Percentiles rank a stretch among this genome's conserved stretches.
Evolutionary conservation across 2,329 filamentous ascomycete genomes (phyloP).

Genomic region (Ceratocystiopsis brevicomis): DNA sequence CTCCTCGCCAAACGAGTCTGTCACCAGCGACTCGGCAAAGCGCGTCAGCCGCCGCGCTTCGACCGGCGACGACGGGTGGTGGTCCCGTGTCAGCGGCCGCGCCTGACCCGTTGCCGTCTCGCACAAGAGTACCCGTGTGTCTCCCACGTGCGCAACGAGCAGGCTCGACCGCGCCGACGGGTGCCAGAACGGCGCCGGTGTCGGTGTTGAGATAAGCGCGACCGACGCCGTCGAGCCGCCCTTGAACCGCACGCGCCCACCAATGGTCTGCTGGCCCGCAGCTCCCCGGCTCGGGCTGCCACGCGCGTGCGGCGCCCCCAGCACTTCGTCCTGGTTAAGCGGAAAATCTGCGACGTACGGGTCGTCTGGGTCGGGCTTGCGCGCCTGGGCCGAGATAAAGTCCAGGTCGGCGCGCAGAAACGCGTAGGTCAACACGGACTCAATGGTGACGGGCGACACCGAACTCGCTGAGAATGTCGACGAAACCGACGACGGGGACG

Average conservation of each 20-base stretch:
- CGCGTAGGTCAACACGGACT: constrained; percentile 72
- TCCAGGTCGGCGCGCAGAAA: constrained; percentile 89
- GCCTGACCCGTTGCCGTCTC: constrained; percentile 66
- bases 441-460: constrained; percentile 33
- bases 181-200: constrained; percentile 87
- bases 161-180: constrained; percentile 69
- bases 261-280: constrained; percentile 34
- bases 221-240: constrained; percentile 86
- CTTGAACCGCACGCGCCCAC: constrained; percentile 62
- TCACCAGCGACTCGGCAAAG: constrained; percentile 60
- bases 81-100: constrained; percentile 69
- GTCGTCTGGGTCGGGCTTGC: constrained; percentile 58
- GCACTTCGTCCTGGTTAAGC: constrained; percentile 67
- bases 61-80: constrained; percentile 73
- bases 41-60: constrained; percentile 71
- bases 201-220: constrained; percentile 80
- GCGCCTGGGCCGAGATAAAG: constrained; percentile 77
- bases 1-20: constrained; percentile 93
- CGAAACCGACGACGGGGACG: constrained; percentile 5
- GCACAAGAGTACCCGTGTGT: constrained; percentile 80
- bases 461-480: not conserved
- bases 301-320: constrained; percentile 40
- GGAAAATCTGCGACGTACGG: constrained; percentile 53
- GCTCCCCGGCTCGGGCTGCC: constrained; percentile 22
- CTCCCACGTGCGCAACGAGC: constrained; percentile 77